Base-by-base conservation (phyloP, 192 early-diverging fungal genomes). In the Rhizophagus clarus region DNA sequence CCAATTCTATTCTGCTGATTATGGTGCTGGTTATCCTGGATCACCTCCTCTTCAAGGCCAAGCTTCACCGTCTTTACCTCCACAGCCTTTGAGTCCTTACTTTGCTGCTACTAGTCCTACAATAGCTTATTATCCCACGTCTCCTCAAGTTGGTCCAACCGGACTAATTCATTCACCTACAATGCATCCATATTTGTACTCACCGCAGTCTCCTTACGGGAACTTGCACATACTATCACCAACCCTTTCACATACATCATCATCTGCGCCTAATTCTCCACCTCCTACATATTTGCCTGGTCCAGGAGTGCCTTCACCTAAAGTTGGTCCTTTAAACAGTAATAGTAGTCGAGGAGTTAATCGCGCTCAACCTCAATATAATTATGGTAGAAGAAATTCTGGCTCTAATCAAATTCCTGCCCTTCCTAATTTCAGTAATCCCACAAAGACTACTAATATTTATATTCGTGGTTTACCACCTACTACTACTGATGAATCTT, bases 381-480 rank as follows among this genome's bases (percentile, higher is more conserved):
- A 61, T 47, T 78, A 75, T 56, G 67, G 67, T 0, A 56, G 61
- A 45, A 80, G 72, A 81, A 77, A 79, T 74, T 79, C 80, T 3
- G 60, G 74, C 62, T 62, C 79, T 29, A 29, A 76, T 15, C 79
- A 81, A 71, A 66, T 47, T 49, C 79, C 72, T 24, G 76, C 74
- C 60, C 63, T 75, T 11, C 81, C 80, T 20, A 66, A 73, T 68
- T 76, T 79, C 31, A 79, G 73, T 71, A 77, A 24, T 64, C 74
- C 37, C n/a, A 81, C 78, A 47, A 84, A 87, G 66, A 88, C 85
- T 28, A 90, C 89, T 56, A 97, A 97, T 80, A 88, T 97, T 60
- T 97, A 97, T 78, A 91, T 97, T 79, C 88, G 94, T 81, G 93
- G 92, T 62, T 81, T 96, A n/a, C 84, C 89, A 26, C 81, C 88